Base-by-base conservation (phyloP, 1,284 basidiomycete species). In the Sanghuangporus sanghuang region DNA sequence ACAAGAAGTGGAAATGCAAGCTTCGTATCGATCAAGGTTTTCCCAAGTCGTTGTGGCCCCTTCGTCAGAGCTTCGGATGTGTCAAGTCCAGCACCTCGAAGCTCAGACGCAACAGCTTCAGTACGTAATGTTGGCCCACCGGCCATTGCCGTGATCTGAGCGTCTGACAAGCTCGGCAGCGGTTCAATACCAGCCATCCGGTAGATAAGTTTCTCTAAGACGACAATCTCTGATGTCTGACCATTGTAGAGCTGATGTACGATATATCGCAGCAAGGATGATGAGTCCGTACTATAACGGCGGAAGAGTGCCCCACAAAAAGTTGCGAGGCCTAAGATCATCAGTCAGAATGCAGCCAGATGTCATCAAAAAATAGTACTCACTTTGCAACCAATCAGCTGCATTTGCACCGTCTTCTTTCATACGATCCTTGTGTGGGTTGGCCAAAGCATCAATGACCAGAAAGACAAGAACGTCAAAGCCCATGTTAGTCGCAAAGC, bases 121-220 rank as follows among this genome's bases (percentile, higher is more conserved):
- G 90, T 88, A 48, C 94, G 87, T 65, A 99, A 81, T 40, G 87
- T 82, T 1, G 91, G 88, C 0, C 97, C 97, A 61, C 96, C 94
- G 2, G 92, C 91, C 83, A 97, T 94, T 1, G 93, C 93, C 39
- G 83, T 76, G 55, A 99, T 86, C 74, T 99, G 96, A 0, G 87
- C 81, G 67, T 97, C 93, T 0, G 94, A 93, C 52, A 98, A 79
- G 73, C 88, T 93, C 1, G 92, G 92, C 57, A 98, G 79, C 9
- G 93, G 92, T 71, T 98, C 92, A 67, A 98, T 93, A 4, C 93
- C 95, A 3, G 93, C 90, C 94, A 98, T 98, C 73, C 95, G 93
- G 80, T 88, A 91, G 63, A 99, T 92, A 59, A 99, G 78, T 72
- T 98, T 95, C 52, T 92, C 87, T 23, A 99, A 79, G 40, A 99